Evolutionary conservation across 208 protist species (phyloP).

Genomic region (Trypanosomatidae sp.): DNA sequence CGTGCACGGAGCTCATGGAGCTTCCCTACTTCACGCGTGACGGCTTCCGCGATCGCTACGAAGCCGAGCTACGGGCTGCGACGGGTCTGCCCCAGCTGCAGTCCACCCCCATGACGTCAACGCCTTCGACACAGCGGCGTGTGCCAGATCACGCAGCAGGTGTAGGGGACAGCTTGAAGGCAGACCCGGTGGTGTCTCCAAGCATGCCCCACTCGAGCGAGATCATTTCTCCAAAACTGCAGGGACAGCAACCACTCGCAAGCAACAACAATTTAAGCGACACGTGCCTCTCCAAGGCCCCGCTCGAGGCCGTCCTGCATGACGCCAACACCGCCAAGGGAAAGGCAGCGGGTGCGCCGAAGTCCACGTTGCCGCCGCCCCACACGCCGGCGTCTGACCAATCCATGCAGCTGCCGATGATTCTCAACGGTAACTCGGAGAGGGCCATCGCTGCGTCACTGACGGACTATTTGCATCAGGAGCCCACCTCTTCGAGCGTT

Average conservation of each 20-base stretch:
- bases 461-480: background rate
- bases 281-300: background rate
- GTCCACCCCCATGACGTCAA: conserved; percentile 10
- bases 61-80: conserved; percentile 61
- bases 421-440: conserved; percentile 6
- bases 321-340: conserved; percentile 1
- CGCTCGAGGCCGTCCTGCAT: background rate
- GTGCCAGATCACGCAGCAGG: background rate
- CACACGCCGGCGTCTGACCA: background rate
- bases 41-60: conserved; percentile 78
- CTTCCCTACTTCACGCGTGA: conserved; percentile 83
- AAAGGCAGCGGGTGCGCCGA: background rate
- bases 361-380: background rate
- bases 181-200: background rate
- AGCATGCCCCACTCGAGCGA: background rate
- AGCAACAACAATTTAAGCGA: background rate
- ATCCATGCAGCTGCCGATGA: conserved; percentile 26
- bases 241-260: background rate
- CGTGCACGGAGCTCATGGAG: conserved; percentile 79
- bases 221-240: background rate
- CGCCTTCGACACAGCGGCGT: conserved; percentile 15
- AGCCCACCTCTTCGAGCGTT: conserved; percentile 1
- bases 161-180: background rate
- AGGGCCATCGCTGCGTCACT: background rate
- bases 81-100: conserved; percentile 26